A percentile compares a stretch with the other conserved stretches of the same genome.
Evolutionary conservation across 2,329 filamentous ascomycete genomes (phyloP).

Genomic region (Verticillium tricorpus): DNA sequence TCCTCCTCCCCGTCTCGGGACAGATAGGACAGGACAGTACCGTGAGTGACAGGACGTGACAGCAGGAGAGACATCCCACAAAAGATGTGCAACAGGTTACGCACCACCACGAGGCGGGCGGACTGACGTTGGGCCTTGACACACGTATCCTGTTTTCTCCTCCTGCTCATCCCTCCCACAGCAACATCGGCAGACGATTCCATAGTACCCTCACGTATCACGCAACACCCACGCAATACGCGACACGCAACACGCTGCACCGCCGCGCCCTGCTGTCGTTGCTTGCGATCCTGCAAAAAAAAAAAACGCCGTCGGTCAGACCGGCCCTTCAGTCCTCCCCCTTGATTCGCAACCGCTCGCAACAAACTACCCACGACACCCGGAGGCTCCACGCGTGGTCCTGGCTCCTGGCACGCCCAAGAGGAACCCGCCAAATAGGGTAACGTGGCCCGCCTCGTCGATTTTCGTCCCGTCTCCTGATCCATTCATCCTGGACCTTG

Average conservation of each 20-base stretch:
- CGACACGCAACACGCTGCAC: neutral
- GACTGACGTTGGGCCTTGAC: neutral
- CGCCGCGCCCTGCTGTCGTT: neutral
- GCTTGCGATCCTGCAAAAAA: neutral
- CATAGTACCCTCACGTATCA: neutral
- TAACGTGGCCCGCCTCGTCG: neutral
- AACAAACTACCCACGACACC: neutral
- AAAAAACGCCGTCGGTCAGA: neutral
- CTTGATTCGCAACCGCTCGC: neutral
- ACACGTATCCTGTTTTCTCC: neutral
- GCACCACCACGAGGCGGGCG: neutral
- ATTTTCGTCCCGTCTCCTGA: neutral
- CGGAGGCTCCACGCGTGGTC: neutral
- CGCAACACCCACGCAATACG: neutral
- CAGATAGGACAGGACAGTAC: neutral
- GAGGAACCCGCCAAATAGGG: neutral
- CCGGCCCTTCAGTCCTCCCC: neutral
- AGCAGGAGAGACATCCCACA: neutral
- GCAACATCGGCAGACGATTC: neutral
- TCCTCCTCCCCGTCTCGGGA: neutral
- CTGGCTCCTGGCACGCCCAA: neutral
- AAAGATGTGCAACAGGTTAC: neutral
- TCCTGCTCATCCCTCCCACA: neutral
- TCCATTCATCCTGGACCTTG: neutral
- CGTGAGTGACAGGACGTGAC: neutral